phyloP scores from a whole-genome alignment of 2,329 filamentous ascomycete species.

The Biscogniauxia sp. region DNA sequence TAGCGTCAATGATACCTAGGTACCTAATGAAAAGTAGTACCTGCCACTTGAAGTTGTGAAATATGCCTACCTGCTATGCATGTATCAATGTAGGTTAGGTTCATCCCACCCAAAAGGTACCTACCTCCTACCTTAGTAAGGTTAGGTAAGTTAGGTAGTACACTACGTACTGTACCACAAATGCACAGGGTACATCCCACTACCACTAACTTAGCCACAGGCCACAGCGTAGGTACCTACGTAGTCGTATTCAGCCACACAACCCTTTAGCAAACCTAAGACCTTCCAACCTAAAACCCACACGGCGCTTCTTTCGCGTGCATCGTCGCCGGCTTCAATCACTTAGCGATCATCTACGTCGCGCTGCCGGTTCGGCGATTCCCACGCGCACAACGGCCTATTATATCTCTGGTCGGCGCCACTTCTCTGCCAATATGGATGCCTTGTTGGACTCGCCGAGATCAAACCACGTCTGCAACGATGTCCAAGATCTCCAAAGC shows the following conservation, averaged over 20 bases:
- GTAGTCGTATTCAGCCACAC: not conserved
- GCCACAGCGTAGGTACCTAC: not conserved
- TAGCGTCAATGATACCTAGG: too few relatives aligned
- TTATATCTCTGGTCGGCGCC: not conserved
- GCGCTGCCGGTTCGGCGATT: slow-evolving; percentile 2
- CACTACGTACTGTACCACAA: too few relatives aligned
- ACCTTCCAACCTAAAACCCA: not conserved
- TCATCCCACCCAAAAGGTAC: too few relatives aligned
- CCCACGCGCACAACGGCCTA: not conserved
- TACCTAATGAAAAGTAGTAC: not conserved
- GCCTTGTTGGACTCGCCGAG: slow-evolving; percentile 31
- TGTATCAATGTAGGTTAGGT: too few relatives aligned
- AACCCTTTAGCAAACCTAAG: too few relatives aligned
- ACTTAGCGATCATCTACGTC: slow-evolving; percentile 5
- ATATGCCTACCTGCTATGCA: not conserved
- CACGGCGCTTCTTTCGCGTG: slow-evolving; percentile 2
- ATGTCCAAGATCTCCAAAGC: slow-evolving; percentile 45
- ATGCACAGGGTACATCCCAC: too few relatives aligned
- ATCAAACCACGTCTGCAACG: slow-evolving; percentile 34
- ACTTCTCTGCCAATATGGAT: slow-evolving; percentile 25
- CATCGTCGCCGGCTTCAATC: not conserved
- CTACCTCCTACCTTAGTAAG: too few relatives aligned
- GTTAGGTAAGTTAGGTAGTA: too few relatives aligned
- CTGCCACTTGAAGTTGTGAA: too few relatives aligned
- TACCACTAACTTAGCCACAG: not conserved